Percentiles rank a stretch among this genome's conserved stretches.
Conservation (phyloP, 139 green algal species). For the Chlamydomonas eustigma region DNA sequence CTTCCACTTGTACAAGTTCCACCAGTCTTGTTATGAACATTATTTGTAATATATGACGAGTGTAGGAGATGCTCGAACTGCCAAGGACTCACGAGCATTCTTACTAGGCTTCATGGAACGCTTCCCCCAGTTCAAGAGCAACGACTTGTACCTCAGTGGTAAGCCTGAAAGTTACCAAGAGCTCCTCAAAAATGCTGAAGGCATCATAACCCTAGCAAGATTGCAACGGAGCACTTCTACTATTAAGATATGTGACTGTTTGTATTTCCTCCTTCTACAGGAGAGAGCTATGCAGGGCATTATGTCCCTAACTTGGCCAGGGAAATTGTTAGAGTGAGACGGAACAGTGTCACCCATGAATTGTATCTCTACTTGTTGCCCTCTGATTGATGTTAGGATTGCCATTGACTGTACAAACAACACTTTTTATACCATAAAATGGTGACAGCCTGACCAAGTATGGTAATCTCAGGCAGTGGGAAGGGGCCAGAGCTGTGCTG, state of each 20-base stretch:
- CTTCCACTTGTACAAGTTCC: too few relatives aligned
- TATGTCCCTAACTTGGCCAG: conserved; percentile 67
- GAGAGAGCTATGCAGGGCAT: conserved; percentile 59
- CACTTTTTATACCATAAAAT: background rate
- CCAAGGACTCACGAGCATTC: conserved; percentile 58
- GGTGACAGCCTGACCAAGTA: background rate
- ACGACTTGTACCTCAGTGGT: conserved; percentile 55
- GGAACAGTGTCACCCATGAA: too few relatives aligned
- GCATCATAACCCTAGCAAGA: too few relatives aligned
- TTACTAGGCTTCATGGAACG: conserved; percentile 59
- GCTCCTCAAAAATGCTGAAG: too few relatives aligned
- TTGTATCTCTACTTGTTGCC: background rate
- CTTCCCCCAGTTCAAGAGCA: conserved; percentile 54
- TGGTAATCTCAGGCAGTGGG: background rate
- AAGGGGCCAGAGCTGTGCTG: too few relatives aligned
- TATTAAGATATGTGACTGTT: too few relatives aligned
- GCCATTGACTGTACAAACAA: background rate
- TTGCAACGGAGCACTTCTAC: too few relatives aligned
- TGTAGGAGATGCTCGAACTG: conserved; percentile 54
- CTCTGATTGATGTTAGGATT: background rate
- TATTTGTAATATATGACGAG: too few relatives aligned
- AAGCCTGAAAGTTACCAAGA: too few relatives aligned
- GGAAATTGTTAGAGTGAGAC: conserved; percentile 44
- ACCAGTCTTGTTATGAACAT: too few relatives aligned
- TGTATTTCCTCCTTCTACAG: background rate